Percentiles rank a stretch among this genome's conserved stretches.
phyloP scores from a whole-genome alignment of 306 rosid genomes.

The Potentilla sterilis region DNA sequence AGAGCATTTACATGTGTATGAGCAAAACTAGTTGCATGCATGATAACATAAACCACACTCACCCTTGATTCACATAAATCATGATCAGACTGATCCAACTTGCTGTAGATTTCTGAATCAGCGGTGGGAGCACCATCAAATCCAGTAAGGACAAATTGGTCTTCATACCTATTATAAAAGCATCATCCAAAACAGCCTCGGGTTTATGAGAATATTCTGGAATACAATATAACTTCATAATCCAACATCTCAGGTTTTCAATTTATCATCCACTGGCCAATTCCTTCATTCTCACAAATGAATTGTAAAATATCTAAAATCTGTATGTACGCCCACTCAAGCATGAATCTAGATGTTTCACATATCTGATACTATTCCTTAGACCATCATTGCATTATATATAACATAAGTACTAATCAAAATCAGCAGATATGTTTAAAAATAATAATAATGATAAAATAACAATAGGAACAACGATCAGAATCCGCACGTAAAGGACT shows the following conservation, averaged over 20 bases:
- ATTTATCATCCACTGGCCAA: neutral
- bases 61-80: constrained; percentile 82
- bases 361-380: neutral
- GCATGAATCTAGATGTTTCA: constrained; percentile 2
- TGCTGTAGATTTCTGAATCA: constrained; percentile 73
- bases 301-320: neutral
- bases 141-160: constrained; percentile 71
- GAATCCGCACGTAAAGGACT: neutral
- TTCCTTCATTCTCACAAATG: neutral
- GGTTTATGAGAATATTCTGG: constrained; percentile 11
- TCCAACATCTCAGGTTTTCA: neutral
- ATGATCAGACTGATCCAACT: constrained; percentile 68
- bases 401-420: neutral
- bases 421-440: neutral
- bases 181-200: constrained; percentile 22
- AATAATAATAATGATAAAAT: neutral
- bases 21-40: constrained; percentile 7
- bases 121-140: constrained; percentile 95
- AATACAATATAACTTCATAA: neutral
- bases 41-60: constrained; percentile 24
- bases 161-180: constrained; percentile 55
- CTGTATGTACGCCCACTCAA: neutral
- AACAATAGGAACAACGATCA: neutral
- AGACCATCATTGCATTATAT: neutral
- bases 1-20: neutral